Evolutionary conservation across 345 rosid species (phyloP), one percentile per base, ranked within the genome.

Genomic region (Carallia pectinifolia): DNA sequence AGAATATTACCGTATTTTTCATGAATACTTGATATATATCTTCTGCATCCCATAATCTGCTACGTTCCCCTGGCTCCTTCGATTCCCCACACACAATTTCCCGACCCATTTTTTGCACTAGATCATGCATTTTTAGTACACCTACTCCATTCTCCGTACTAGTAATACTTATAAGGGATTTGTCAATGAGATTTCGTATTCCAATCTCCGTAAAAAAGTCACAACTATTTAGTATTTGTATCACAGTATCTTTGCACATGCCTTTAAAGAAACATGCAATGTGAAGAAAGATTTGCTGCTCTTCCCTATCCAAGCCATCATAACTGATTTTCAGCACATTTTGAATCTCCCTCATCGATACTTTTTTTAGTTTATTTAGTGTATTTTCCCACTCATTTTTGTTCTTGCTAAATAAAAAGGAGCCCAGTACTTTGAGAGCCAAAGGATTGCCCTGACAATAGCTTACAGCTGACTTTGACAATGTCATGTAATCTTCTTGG

Each of bases 21-120:
- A 7, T 18, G 58, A 53, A 23, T 23, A 1, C 27, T 53, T 53
- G 58, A 53, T 23, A 53, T 53, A 53, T 18, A 53, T n/a, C 27
- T 53, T 53, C 6, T 6, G 58, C 4, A 53, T 53, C 58, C 58
- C 58, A 53, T 9, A 53, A 5, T 23, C 58, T 53, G n/a, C 23
- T 53, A 4, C 58, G 69, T 13, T 64, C 19, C 0, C 63, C 58
- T 9, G 50, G 58, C 10, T 67, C 40, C 2, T 64, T 5, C 6
- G 71, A 65, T 60, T 66, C 60, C 34, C 37, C 6, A 3, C 61
- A 31, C 1, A 65, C 61, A 29, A 73, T 60, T 36, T 8, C 50
- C 1, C n/a, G n/a, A 7, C 66, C 76, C 71, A 73, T 73, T 50
- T 73, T 66, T 66, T 66, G 76, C 6, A 53, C 13, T 19, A 53